phyloP scores from a whole-genome alignment of 202 grass and related monocot species.

The Digitaria exilis region DNA sequence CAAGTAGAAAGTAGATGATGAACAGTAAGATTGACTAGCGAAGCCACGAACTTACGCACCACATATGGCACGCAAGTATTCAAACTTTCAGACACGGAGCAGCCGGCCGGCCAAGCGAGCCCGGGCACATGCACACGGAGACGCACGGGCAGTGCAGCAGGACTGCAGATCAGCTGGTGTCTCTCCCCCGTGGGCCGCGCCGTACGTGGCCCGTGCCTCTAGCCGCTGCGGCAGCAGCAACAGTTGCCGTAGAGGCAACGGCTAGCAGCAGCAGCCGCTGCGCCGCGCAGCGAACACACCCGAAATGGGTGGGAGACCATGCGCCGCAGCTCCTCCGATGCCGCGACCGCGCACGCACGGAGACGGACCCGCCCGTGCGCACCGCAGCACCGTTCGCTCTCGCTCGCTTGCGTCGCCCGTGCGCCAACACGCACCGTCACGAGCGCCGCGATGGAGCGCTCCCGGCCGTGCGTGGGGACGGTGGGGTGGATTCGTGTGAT shows the following conservation, averaged over 20 bases:
- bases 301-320: constrained; percentile 6
- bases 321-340: not conserved
- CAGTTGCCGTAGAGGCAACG: no score
- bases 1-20: not conserved
- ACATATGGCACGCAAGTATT: not conserved
- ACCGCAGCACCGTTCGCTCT: not conserved
- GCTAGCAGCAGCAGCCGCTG: no score
- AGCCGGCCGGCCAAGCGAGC: not conserved
- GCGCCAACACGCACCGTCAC: no score
- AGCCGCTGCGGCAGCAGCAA: no score
- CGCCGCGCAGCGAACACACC: no score
- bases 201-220: constrained; percentile 16
- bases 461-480: no score
- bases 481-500: not conserved
- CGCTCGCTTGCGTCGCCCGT: no score
- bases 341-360: not conserved
- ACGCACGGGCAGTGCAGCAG: constrained; percentile 33
- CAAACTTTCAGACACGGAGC: constrained; percentile 17
- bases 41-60: not conserved
- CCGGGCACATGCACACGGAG: constrained; percentile 10
- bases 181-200: not conserved
- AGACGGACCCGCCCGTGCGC: not conserved
- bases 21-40: not conserved
- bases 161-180: not conserved
- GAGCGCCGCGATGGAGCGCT: no score